Evolutionary conservation across 352 stramenopile genomes (phyloP), one percentile per base, ranked within the genome.

Genomic region (Albugo laibachii): DNA sequence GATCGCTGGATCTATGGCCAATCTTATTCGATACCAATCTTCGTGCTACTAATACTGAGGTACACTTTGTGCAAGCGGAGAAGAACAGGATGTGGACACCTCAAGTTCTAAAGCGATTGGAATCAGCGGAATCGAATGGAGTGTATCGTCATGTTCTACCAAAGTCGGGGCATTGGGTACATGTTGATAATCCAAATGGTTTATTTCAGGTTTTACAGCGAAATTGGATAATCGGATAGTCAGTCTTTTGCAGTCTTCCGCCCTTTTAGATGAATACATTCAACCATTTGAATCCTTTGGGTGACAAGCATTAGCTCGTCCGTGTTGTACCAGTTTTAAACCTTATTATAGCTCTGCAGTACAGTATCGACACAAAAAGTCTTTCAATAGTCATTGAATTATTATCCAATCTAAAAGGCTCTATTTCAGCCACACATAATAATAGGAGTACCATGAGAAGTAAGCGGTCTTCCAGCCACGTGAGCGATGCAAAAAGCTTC

Each of bases 81-180:
- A 68, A 64, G 42, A 88, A 80, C 56, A 64, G 65, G 46, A 84
- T 85, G 67, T 88, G 75, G 75, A 83, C 69, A 2, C 52, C 56
- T 0, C 45, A 63, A 11, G 48, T 56, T 36, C 59, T 88, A 35
- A 56, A 79, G 5, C 54, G 55, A 5, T 66, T 76, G 24, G 21
- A 20, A n/a, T 15, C 45, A 11, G 1, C 2, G 10, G 41, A 64
- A 27, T 39, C 57, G n/a, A 52, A 63, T 34, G 50, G 65, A 36
- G 69, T 88, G 36, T 65, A 80, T 39, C 59, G 69, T 50, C 71
- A 88, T 49, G 58, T 84, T 49, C 62, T 88, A 38, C 52, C 54
- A 14, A 81, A 83, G 31, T 66, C 73, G 24, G 76, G 73, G n/a
- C 76, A 88, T 52, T 88, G 76, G 76, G 70, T 88, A 52, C 76